phyloP scores from a whole-genome alignment of 495 filamentous ascomycete species.

The Monascus purpureus region DNA sequence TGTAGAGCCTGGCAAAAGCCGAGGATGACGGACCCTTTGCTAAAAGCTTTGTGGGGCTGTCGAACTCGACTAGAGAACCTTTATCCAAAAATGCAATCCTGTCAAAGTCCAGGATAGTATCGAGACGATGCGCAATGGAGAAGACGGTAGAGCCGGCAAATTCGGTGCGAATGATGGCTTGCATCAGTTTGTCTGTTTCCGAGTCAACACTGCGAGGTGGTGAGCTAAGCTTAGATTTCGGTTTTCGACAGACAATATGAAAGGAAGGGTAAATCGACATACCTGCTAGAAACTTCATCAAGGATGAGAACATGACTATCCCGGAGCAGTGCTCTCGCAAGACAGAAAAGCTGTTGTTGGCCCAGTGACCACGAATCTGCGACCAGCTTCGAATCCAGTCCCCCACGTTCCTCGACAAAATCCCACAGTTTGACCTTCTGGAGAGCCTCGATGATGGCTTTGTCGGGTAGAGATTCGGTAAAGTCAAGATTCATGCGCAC shows the following conservation, averaged over 20 bases:
- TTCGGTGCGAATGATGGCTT: conserved; percentile 42
- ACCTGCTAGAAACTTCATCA: conserved; percentile 41
- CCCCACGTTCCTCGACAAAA: conserved; percentile 35
- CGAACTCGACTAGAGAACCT: conserved; percentile 32
- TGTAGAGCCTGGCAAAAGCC: conserved; percentile 4
- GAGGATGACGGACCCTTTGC: conserved; percentile 3
- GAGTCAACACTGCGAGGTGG: conserved; percentile 42
- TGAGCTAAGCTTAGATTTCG: no score
- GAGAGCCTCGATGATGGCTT: conserved; percentile 32
- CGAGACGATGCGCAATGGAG: conserved; percentile 49
- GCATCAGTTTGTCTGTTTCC: conserved; percentile 43
- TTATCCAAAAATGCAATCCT: conserved; percentile 32
- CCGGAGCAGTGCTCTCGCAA: conserved; percentile 46
- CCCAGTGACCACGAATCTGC: conserved; percentile 42
- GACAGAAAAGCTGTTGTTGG: conserved; percentile 49
- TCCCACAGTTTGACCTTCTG: conserved; percentile 33
- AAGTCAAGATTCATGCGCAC: conserved; percentile 38
- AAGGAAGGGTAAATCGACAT: conserved; percentile 8
- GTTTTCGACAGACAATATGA: no score
- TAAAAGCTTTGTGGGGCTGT: conserved; percentile 21
- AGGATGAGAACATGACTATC: conserved; percentile 31
- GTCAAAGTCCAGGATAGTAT: conserved; percentile 42
- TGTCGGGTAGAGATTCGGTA: conserved; percentile 12
- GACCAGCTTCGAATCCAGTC: conserved; percentile 35
- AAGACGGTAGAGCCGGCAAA: conserved; percentile 45